Conservation (phyloP, 768 basidiomycete species). For the Tylopilus intermedius region DNA sequence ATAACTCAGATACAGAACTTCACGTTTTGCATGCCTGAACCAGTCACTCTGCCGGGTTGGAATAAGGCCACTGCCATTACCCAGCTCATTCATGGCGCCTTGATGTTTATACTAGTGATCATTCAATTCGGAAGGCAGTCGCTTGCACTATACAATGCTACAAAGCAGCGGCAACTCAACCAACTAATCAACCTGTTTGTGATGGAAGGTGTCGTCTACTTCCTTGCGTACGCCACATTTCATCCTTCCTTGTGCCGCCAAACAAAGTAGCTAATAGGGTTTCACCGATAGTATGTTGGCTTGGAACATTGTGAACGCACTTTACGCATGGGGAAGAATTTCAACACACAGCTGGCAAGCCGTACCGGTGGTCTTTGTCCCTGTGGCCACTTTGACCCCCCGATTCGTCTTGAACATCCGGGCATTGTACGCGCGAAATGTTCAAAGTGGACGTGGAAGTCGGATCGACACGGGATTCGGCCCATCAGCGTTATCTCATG, state of each 20-base stretch:
- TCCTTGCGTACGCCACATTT: constrained; percentile 2
- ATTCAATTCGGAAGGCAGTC: constrained; percentile 2
- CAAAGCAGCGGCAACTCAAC: constrained; percentile 6
- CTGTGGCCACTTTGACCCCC: neutral
- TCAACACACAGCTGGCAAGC: neutral
- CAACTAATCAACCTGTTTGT: constrained; percentile 5
- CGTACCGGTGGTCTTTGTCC: neutral
- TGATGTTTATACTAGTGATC: neutral
- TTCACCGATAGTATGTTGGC: neutral
- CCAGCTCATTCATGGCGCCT: neutral
- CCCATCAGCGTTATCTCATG: neutral
- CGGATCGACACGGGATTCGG: constrained; percentile 8
- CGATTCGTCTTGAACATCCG: constrained; percentile 11
- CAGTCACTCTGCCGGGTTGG: neutral
- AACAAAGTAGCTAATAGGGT: neutral
- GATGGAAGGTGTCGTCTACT: constrained; percentile 9
- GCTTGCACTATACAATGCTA: neutral
- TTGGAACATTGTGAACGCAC: neutral
- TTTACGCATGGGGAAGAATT: neutral
- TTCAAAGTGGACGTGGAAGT: neutral
- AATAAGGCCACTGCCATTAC: neutral
- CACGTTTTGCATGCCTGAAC: neutral
- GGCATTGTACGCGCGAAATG: neutral
- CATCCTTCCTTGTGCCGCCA: no score
- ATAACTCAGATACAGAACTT: neutral